Base-by-base conservation (phyloP, 169 alveolate genomes). In the Eimeria necatrix region DNA sequence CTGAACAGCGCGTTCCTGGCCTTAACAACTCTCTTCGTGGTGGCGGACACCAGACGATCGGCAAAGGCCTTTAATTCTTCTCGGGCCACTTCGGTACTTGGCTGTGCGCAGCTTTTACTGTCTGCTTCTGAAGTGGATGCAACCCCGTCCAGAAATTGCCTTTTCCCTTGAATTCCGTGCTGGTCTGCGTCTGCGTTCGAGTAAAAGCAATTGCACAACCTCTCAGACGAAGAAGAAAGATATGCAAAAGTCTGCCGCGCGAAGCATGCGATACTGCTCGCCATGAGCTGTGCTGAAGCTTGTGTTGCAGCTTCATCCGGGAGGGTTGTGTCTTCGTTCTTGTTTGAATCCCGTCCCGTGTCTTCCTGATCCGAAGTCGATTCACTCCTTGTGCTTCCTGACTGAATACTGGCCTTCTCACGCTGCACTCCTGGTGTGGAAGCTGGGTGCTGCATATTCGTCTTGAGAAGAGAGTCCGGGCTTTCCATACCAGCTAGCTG, bases 251-350 rank as follows among this genome's bases (percentile, higher is more conserved):
- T 26, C 78, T 83, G 91, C 78, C 68, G 61, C 24, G 91, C 91
- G 76, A 83, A 83, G 64, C 91, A 83, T 14, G 91, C 91, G 48
- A 60, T 51, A 18, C 78, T 84, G 76, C 73, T 59, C 24, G 91
- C 91, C 59, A 8, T n/a, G 68, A 10, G 48, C 22, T 51, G 71
- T 24, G n/a, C 49, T 46, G 88, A 12, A 32, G 22, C 88, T 49
- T 80, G 88, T 7, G 52, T 20, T 32, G 9, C 68, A 18, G 46
- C 68, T 64, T 80, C 68, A 16, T 4, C 5, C 84, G 20, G 14
- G 9, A 59, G 18, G 84, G 60, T 73, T 73, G 6, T 32, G 4
- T 16, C 84, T 14, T 3, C 48, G 84, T 52, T 24, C 0, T 59
- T 46, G 5, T 41, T 32, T 73, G 84, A 59, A 26, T 26, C 83